These are phyloP conservation scores for Daldinia caldariorum DNA, from an alignment of 495 filamentous ascomycete species.

Conservation along the genomic window DNA sequence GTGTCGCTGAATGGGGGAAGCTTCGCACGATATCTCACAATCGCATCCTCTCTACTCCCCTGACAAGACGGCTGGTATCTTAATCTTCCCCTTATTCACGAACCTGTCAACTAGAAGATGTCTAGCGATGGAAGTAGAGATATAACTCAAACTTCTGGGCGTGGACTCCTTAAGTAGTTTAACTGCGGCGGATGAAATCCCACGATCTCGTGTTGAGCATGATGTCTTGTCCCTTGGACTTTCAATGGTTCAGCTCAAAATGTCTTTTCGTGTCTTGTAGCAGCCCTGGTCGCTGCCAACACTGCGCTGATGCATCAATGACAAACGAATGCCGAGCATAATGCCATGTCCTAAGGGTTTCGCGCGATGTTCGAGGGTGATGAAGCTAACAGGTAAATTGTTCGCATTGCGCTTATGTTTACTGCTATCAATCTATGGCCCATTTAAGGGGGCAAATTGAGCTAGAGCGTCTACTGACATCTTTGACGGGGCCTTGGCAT, in stretches of 20 bases:
- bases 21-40: not conserved
- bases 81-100: not conserved
- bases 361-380: not conserved
- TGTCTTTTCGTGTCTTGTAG: not conserved
- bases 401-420: not conserved
- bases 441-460: not conserved
- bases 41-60: slow-evolving; percentile 3
- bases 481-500: slow-evolving; percentile 21
- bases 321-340: not conserved
- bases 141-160: slow-evolving; percentile 1
- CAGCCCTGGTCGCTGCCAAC: not conserved
- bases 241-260: not conserved
- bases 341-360: not conserved
- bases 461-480: slow-evolving; percentile 24
- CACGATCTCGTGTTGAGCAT: not conserved
- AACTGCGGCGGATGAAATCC: not conserved
- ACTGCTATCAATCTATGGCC: not conserved
- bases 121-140: not conserved
- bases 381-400: not conserved
- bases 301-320: not conserved
- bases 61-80: not conserved
- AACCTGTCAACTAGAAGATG: not conserved
- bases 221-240: not conserved
- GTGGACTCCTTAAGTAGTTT: not conserved
- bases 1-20: not conserved